phyloP scores from a whole-genome alignment of 352 stramenopile species.

The Phytopythium montanum region DNA sequence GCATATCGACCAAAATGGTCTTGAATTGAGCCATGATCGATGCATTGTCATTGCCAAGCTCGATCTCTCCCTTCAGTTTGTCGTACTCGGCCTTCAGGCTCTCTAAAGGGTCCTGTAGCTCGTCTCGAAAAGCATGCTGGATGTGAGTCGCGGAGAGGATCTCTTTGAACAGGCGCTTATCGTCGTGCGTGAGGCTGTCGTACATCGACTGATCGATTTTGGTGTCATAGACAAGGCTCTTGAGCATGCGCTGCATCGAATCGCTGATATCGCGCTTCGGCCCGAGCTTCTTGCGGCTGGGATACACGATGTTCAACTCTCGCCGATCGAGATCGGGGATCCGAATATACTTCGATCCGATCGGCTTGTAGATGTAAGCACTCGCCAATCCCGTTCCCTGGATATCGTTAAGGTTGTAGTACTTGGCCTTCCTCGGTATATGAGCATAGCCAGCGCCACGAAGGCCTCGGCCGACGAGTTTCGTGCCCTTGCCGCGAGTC shows the following conservation, averaged over 20 bases:
- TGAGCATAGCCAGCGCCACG: too few relatives aligned
- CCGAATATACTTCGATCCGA: conserved; percentile 16
- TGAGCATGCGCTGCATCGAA: conserved; percentile 7
- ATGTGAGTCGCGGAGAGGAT: conserved; percentile 10
- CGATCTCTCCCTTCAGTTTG: conserved; percentile 9
- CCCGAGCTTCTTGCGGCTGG: conserved; percentile 2
- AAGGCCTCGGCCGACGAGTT: too few relatives aligned
- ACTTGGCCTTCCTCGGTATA: too few relatives aligned
- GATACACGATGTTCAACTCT: conserved; percentile 9
- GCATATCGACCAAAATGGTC: conserved; percentile 9
- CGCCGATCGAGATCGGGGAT: conserved; percentile 11
- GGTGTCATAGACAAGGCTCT: conserved; percentile 4
- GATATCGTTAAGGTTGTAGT: conserved; percentile 19
- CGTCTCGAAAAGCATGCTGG: conserved; percentile 8
- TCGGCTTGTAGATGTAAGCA: conserved; percentile 7
- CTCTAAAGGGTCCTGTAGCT: conserved; percentile 8
- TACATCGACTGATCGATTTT: conserved; percentile 9
- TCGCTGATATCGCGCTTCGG: conserved; percentile 13
- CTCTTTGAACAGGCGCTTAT: conserved; percentile 14
- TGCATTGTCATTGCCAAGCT: conserved; percentile 12
- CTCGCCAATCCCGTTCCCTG: conserved; percentile 5
- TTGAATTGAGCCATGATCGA: conserved; percentile 11
- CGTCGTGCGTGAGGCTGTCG: conserved; percentile 8
- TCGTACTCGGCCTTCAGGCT: conserved; percentile 8
- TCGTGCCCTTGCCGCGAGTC: too few relatives aligned